phyloP scores from a whole-genome alignment of 257 asterid genomes.

The Solanum dulcamara region DNA sequence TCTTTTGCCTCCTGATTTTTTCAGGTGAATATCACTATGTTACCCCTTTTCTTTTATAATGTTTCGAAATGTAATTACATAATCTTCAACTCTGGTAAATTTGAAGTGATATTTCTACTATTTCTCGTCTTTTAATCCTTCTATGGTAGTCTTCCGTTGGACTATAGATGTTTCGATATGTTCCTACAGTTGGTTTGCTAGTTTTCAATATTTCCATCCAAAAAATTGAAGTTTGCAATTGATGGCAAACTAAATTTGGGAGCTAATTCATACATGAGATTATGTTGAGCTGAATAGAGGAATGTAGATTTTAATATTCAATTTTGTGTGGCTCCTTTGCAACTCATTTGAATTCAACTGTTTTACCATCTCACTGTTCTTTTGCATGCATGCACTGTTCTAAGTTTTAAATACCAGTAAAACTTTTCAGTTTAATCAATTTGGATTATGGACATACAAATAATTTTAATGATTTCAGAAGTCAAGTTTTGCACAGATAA shows the following conservation, averaged over 20 bases:
- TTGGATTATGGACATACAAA: not conserved
- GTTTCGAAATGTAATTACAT: not conserved
- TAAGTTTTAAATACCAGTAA: not conserved
- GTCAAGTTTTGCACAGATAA: not conserved
- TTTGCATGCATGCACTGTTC: not conserved
- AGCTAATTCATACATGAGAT: not conserved
- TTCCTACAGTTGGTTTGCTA: not conserved
- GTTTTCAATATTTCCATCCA: not conserved
- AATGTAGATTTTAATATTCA: not conserved
- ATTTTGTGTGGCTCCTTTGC: not conserved
- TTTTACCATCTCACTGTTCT: not conserved
- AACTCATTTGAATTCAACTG: not conserved
- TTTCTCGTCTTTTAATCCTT: not conserved
- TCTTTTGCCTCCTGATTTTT: slow-evolving; percentile 30
- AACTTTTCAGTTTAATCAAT: not conserved
- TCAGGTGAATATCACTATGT: slow-evolving; percentile 35
- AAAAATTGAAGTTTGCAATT: not conserved
- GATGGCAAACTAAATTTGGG: not conserved
- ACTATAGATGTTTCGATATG: not conserved
- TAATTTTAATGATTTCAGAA: not conserved
- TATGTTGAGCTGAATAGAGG: not conserved
- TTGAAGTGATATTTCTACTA: not conserved
- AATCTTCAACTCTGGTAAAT: not conserved
- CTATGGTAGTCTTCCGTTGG: not conserved
- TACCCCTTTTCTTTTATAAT: not conserved